These are phyloP conservation scores for Astrephomene gubernaculifera DNA, from an alignment of 139 green algal genomes.

Conservation along the genomic window DNA sequence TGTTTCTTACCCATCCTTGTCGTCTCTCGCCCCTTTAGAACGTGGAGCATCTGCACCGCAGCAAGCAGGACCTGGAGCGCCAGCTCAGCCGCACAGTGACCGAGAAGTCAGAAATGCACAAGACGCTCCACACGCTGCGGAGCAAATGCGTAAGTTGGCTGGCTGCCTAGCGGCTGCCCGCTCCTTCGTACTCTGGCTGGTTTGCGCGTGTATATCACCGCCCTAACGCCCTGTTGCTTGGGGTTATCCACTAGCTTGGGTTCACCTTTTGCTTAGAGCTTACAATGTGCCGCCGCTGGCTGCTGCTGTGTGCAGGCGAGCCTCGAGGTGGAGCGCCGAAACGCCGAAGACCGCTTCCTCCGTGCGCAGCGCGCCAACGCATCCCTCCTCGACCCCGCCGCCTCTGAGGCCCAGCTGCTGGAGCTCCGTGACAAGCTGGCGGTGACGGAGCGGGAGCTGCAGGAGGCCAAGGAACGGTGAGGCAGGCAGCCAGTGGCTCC, in stretches of 20 bases:
- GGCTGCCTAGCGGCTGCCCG: neutral
- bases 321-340: slow-evolving; percentile 19
- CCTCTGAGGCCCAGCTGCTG: neutral
- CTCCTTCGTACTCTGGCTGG: no score
- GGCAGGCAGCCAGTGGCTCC: no score
- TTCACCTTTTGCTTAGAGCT: no score
- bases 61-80: slow-evolving; percentile 8
- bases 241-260: no score
- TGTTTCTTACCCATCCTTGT: no score
- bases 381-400: neutral
- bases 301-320: slow-evolving; percentile 2
- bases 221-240: no score
- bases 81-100: neutral
- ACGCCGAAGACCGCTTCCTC: slow-evolving; percentile 17
- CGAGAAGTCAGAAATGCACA: slow-evolving; percentile 8
- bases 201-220: neutral
- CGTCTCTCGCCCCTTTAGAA: slow-evolving; percentile 11
- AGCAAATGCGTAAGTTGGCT: slow-evolving; percentile 14
- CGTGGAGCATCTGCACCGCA: slow-evolving; percentile 4
- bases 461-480: neutral
- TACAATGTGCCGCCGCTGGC: neutral
- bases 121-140: neutral
- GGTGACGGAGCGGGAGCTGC: neutral
- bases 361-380: neutral
- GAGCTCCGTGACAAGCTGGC: slow-evolving; percentile 5